phyloP scores from a whole-genome alignment of 1,284 basidiomycete species.

The Moesziomyces sp. region DNA sequence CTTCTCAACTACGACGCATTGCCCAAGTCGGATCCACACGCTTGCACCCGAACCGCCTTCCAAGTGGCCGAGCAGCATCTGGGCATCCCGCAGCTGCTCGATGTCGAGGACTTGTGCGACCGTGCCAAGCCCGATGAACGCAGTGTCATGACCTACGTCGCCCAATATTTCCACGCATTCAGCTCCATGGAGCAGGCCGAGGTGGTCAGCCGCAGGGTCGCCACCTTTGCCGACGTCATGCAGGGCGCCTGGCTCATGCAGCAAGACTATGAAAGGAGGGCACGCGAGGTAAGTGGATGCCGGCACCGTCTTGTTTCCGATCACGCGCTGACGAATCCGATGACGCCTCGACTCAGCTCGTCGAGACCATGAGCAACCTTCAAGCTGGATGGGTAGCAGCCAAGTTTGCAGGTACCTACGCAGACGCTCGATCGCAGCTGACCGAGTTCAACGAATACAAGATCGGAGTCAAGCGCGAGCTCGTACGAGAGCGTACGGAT shows the following conservation, averaged over 20 bases:
- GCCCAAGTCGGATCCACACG: constrained; percentile 72
- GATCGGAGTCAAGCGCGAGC: constrained; percentile 82
- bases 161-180: constrained; percentile 97
- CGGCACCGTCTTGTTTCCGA: neutral
- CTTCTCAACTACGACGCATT: constrained; percentile 86
- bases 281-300: constrained; percentile 73
- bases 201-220: constrained; percentile 89
- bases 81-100: constrained; percentile 81
- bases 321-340: constrained; percentile 73
- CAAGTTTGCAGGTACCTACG: constrained; percentile 71
- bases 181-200: constrained; percentile 96
- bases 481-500: constrained; percentile 91
- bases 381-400: constrained; percentile 52
- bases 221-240: constrained; percentile 96
- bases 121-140: constrained; percentile 88
- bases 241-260: constrained; percentile 76
- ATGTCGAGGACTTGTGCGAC: constrained; percentile 96
- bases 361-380: constrained; percentile 41
- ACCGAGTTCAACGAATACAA: constrained; percentile 83
- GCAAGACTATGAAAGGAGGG: constrained; percentile 94
- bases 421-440: constrained; percentile 81
- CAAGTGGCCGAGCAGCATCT: constrained; percentile 44
- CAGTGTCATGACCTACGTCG: constrained; percentile 94
- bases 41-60: constrained; percentile 46
- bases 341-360: constrained; percentile 70